Evolutionary conservation across 805 yeast genomes (phyloP).

Genomic region (Pichia sporocuriosa): DNA sequence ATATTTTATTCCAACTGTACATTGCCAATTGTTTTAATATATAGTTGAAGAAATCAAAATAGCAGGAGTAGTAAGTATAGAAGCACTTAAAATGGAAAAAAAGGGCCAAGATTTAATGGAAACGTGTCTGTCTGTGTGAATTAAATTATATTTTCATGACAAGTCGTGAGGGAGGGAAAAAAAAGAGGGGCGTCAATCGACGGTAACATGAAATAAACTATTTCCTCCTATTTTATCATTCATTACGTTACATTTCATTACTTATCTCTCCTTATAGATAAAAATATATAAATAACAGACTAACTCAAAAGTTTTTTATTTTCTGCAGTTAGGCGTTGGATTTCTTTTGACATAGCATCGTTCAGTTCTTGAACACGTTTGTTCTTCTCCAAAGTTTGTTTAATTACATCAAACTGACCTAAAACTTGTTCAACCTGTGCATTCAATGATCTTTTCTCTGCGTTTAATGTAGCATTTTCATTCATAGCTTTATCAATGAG

Average conservation of each 20-base stretch:
- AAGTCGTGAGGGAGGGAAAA: too few relatives aligned
- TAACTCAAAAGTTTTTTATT: conserved; percentile 7
- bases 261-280: too few relatives aligned
- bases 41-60: not conserved
- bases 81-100: too few relatives aligned
- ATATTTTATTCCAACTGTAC: not conserved
- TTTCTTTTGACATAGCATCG: conserved; percentile 22
- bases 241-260: too few relatives aligned
- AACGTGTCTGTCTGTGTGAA: too few relatives aligned
- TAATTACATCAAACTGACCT: conserved; percentile 29
- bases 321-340: conserved; percentile 20
- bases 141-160: too few relatives aligned
- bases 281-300: not conserved
- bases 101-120: too few relatives aligned
- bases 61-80: too few relatives aligned
- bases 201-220: too few relatives aligned
- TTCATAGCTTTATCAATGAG: conserved; percentile 17
- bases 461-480: conserved; percentile 17
- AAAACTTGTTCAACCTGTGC: conserved; percentile 19
- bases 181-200: too few relatives aligned
- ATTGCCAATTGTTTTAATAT: not conserved
- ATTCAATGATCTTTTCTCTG: conserved; percentile 10
- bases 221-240: too few relatives aligned
- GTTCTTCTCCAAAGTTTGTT: conserved; percentile 27
- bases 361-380: conserved; percentile 24